phyloP scores from a whole-genome alignment of 148 eudicot genomes.

The Silene uniflora region DNA sequence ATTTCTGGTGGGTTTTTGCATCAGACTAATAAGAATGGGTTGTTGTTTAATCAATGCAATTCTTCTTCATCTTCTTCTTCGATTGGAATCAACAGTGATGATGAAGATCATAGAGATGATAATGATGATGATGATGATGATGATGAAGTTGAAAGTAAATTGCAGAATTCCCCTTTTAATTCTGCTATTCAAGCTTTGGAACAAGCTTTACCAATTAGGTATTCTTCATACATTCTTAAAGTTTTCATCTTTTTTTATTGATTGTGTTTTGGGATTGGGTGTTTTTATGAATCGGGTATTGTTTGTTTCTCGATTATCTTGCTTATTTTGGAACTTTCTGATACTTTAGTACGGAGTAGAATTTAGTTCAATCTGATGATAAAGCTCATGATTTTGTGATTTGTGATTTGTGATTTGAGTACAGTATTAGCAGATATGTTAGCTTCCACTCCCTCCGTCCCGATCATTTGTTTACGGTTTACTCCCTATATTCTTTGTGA shows the following conservation, averaged over 20 bases:
- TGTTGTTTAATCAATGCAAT: slow-evolving; percentile 21
- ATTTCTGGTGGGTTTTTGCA: slow-evolving; percentile 26
- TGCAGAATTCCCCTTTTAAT: slow-evolving; percentile 38
- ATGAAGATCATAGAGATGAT: slow-evolving; percentile 19
- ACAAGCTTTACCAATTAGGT: slow-evolving; percentile 73
- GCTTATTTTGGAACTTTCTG: not conserved
- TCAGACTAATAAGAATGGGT: slow-evolving; percentile 23
- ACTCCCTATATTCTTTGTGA: too few species aligned
- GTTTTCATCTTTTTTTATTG: not conserved
- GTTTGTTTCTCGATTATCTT: not conserved
- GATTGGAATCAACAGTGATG: slow-evolving; percentile 70
- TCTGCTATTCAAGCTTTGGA: slow-evolving; percentile 53
- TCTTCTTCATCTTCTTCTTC: slow-evolving; percentile 58
- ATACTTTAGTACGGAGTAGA: not conserved
- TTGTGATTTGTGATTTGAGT: not conserved
- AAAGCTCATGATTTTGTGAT: not conserved
- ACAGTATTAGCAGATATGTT: not conserved
- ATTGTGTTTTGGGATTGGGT: not conserved
- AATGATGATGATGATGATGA: slow-evolving; percentile 20
- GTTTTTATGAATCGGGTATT: not conserved
- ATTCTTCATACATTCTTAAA: not conserved
- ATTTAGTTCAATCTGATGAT: not conserved
- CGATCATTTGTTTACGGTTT: too few species aligned
- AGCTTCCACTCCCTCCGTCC: too few species aligned
- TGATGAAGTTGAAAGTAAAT: slow-evolving; percentile 50